These are phyloP conservation scores for Elsinoe fawcettii DNA, from an alignment of 2,329 filamentous ascomycete species.

Conservation along the genomic window DNA sequence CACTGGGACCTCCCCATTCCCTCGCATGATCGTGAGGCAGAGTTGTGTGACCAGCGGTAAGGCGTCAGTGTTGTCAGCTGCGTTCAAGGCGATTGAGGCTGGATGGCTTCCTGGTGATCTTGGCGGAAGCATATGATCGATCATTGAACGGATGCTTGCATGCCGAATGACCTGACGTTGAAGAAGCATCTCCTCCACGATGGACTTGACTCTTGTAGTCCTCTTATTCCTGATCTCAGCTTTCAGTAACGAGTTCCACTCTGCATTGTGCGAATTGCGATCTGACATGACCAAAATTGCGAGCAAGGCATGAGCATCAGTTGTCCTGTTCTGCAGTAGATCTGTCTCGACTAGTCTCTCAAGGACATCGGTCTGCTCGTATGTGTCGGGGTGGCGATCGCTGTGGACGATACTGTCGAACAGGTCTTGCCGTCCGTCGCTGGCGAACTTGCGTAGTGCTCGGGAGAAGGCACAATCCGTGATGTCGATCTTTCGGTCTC, in stretches of 20 bases:
- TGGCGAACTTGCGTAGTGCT: slow-evolving; percentile 57
- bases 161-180: slow-evolving; percentile 36
- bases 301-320: slow-evolving; percentile 16
- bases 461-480: slow-evolving; percentile 57
- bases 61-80: slow-evolving; percentile 27
- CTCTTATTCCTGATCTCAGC: slow-evolving; percentile 29
- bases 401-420: slow-evolving; percentile 47
- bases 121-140: slow-evolving; percentile 32
- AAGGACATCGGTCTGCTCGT: slow-evolving; percentile 46
- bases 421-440: slow-evolving; percentile 45
- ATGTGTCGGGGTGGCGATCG: slow-evolving; percentile 58
- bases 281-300: slow-evolving; percentile 47
- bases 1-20: slow-evolving; percentile 34
- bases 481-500: slow-evolving; percentile 54
- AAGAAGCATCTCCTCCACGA: slow-evolving; percentile 45
- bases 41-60: slow-evolving; percentile 41
- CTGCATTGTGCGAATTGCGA: slow-evolving; percentile 24
- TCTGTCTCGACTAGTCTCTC: slow-evolving; percentile 40
- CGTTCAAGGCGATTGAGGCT: slow-evolving; percentile 16
- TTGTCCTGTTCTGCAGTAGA: neutral
- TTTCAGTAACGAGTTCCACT: slow-evolving; percentile 43
- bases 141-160: slow-evolving; percentile 39
- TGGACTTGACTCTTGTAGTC: slow-evolving; percentile 25
- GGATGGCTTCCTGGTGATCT: slow-evolving; percentile 34
- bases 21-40: slow-evolving; percentile 40